Evolutionary conservation across 2,329 filamentous ascomycete genomes (phyloP).

Genomic region (Fusarium palustre): DNA sequence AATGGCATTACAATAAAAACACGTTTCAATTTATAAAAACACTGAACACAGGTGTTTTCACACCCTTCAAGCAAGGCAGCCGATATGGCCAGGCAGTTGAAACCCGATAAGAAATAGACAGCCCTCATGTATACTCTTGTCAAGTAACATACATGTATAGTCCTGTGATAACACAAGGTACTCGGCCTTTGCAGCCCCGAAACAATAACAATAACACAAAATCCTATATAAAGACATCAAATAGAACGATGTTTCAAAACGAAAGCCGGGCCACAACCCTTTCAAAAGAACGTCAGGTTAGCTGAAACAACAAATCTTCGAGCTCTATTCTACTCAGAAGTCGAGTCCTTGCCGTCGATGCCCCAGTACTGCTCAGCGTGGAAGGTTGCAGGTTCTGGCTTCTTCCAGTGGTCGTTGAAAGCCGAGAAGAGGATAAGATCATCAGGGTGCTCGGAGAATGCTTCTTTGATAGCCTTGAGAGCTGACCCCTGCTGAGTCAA

Average conservation of each 20-base stretch:
- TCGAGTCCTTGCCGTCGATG: slow-evolving; percentile 52
- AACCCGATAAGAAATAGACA: slow-evolving; percentile 4
- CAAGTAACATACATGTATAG: slow-evolving; percentile 13
- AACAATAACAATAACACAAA: slow-evolving; percentile 1
- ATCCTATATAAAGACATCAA: slow-evolving; percentile 11
- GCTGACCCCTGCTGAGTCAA: slow-evolving; percentile 74
- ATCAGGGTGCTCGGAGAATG: slow-evolving; percentile 63
- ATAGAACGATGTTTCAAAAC: background rate
- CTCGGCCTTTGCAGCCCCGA: background rate
- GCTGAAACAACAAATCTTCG: slow-evolving; percentile 19
- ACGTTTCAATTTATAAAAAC: slow-evolving; percentile 19
- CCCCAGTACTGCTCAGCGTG: slow-evolving; percentile 84
- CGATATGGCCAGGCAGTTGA: background rate
- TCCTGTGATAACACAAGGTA: slow-evolving; percentile 7
- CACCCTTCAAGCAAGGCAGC: background rate
- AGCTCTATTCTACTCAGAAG: slow-evolving; percentile 31
- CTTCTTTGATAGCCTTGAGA: slow-evolving; percentile 70
- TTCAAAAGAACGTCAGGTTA: slow-evolving; percentile 14
- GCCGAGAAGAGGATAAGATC: slow-evolving; percentile 80
- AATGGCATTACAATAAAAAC: background rate
- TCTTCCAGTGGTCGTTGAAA: slow-evolving; percentile 85
- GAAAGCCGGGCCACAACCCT: slow-evolving; percentile 7
- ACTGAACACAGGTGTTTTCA: slow-evolving; percentile 15
- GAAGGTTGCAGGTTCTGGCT: slow-evolving; percentile 69
- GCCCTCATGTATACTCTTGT: slow-evolving; percentile 2